These are phyloP conservation scores for Lolium perenne DNA, from an alignment of 176 grass and related monocot genomes.

Conservation along the genomic window DNA sequence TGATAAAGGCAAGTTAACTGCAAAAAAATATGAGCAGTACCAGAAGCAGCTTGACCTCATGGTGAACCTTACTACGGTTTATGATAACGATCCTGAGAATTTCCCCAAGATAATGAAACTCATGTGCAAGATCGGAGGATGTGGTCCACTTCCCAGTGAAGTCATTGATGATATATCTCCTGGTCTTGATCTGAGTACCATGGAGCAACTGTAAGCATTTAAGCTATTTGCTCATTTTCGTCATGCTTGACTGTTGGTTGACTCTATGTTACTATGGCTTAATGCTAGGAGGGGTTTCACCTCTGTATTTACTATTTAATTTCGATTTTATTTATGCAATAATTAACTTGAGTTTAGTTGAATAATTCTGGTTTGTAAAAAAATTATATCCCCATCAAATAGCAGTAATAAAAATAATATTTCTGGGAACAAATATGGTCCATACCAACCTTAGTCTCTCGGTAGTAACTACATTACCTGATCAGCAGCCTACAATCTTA, in stretches of 20 bases:
- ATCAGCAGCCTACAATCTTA: conserved; percentile 9
- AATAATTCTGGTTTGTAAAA: background rate
- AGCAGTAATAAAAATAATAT: background rate
- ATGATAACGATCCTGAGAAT: conserved; percentile 13
- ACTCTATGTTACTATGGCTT: background rate
- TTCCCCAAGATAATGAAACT: conserved; percentile 21
- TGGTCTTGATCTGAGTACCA: conserved; percentile 18
- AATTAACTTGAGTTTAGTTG: background rate
- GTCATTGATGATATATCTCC: conserved; percentile 22
- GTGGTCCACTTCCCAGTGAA: conserved; percentile 14
- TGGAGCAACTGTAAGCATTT: conserved; percentile 16
- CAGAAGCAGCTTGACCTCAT: conserved; percentile 14
- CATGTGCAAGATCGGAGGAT: conserved; percentile 20
- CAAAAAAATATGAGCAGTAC: background rate
- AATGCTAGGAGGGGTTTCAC: background rate
- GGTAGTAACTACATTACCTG: background rate
- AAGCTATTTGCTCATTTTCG: conserved; percentile 8
- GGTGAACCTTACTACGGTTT: background rate
- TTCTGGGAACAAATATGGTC: background rate
- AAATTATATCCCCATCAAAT: background rate
- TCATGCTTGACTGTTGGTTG: background rate
- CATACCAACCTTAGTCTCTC: background rate
- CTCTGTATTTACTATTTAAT: background rate
- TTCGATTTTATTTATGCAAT: conserved; percentile 14
- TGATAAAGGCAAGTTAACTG: background rate